Base-by-base conservation (phyloP, 352 stramenopile species). In the Phytophthora ramorum region DNA sequence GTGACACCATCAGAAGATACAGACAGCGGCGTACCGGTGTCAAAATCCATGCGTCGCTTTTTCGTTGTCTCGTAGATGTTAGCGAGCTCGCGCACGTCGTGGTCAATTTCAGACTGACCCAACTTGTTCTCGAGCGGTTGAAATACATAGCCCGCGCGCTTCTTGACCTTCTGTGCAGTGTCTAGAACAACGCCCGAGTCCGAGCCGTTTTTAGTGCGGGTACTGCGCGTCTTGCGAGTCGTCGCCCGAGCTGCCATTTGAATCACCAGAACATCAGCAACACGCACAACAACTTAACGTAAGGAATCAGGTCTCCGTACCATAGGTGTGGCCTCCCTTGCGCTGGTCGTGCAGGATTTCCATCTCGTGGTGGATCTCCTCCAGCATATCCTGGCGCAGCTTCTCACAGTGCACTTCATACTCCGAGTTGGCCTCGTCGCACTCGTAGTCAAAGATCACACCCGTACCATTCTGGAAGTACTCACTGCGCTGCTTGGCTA, bases 331-430 rank as follows among this genome's bases (percentile, higher is more conserved):
- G 19, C 67, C 79, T 46, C 83, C 81, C 24, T 87, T 90, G 49
- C 81, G 83, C 64, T 95, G 83, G 55, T 91, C 86, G 45, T 86
- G 73, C 28, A 92, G 73, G 53, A 92, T 89, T 61, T 95, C 84
- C 71, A 95, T 93, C 70, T 95, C 87, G 38, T 92, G 75, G 43
- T 92, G 81, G 70, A 95, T 95, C 68, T 95, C 87, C 24, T 93
- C 85, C 22, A 95, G 72, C 87, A 95, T 95, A 58, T 93, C 85
- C 22, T 93, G 81, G 17, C 86, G 83, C 51, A 95, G 66, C 62
- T 90, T 91, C 35, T 91, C 85, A 63, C 87, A 95, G 28, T 83
- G 79, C 56, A 92, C 54, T 44, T 89, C 68, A 44, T 85, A 94
- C 69, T 94, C 86, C 38, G 83, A 88, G 41, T 80, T 85, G 20